Evolutionary conservation across 2,329 filamentous ascomycete genomes (phyloP), one percentile per base, ranked within the genome.

Genomic region (Curvularia spicifera): DNA sequence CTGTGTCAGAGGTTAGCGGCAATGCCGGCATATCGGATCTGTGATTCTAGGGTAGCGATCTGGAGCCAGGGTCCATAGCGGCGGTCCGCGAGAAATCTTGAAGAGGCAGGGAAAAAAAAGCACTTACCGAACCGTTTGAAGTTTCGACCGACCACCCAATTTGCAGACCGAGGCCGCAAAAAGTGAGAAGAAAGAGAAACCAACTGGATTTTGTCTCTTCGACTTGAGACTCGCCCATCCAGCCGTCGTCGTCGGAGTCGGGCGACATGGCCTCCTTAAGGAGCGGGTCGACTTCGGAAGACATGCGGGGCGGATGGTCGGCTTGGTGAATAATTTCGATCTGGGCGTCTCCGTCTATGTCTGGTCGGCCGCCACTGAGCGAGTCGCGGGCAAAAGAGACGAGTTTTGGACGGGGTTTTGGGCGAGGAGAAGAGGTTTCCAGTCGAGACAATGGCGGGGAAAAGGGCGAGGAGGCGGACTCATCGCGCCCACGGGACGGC

Each of bases 131-230:
- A 68, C 93, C 93, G 80, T 96, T 94, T 53, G 93, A 96, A 42
- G 97, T 83, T 77, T 98, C 94, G 42, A 97, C 93, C 1, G 93
- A 93, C 94, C 94, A 98, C 28, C 94, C 93, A 67, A 98, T 90
- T 79, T 98, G 94, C 61, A 98, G 81, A 24, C 86, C 94, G 59
- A 91, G 91, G 66, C 97, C 91, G 72, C 91, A 88, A 61, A 97
- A 82, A 6, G 94, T 97, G 76, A 98, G 80, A 61, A 97, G 81
- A 66, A 96, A 85, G 69, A 98, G 82, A 77, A 96, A 96, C 87
- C 89, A 92, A 45, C 88, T 81, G 76, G 90, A 93, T 82, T 93
- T 96, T 24, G 89, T 89, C 59, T 85, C 82, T 69, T 92, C 81
- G 15, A 79, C 77, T 61, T 83, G 79, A 5, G 80, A 74, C 46